Evolutionary conservation across 352 stramenopile genomes (phyloP), one percentile per base, ranked within the genome.

Genomic region (Pythium insidiosum): DNA sequence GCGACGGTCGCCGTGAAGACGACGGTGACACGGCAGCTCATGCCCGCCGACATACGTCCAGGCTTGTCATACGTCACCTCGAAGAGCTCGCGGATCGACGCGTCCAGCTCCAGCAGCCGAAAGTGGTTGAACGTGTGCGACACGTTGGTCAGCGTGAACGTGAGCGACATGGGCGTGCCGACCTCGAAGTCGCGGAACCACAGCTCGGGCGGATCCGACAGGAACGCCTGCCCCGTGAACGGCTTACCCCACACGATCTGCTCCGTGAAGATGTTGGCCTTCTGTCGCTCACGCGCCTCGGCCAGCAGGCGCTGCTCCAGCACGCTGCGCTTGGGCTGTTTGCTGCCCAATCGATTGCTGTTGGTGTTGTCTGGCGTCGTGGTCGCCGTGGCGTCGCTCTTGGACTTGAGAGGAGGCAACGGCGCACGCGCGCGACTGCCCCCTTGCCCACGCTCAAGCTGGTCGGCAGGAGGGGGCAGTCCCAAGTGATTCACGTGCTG

Each of bases 71-170:
- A 97, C 18, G 54, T 51, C 20, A 97, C 66, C n/a, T 93, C 77
- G 39, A 97, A 97, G 20, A 86, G 83, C 29, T 95, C 79, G 12
- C 63, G 61, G 13, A 95, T 52, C 6, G 76, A 49, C 24, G 91
- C 75, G 13, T 73, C 60, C 36, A 97, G 57, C 0, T 73, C 55
- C 1, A 95, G 56, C 6, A 96, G 42, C 26, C 89, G 90, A 56
- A 97, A 96, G 29, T 84, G 79, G 61, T 96, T 96, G 53, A 97
- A 96, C 0, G 84, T 95, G 31, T 93, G 85, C 0, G 83, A 96
- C 4, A 95, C 71, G 42, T 97, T 97, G 0, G 89, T 97, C 24
- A 97, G 61, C 5, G 72, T 84, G 24, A 96, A 82, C 6, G 34
- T 47, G 19, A 78, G 57, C 26, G 38, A 57, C 47, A 92, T 70